These are phyloP conservation scores for Exserohilum rostratum DNA, from an alignment of 2,329 filamentous ascomycete genomes.

Conservation along the genomic window DNA sequence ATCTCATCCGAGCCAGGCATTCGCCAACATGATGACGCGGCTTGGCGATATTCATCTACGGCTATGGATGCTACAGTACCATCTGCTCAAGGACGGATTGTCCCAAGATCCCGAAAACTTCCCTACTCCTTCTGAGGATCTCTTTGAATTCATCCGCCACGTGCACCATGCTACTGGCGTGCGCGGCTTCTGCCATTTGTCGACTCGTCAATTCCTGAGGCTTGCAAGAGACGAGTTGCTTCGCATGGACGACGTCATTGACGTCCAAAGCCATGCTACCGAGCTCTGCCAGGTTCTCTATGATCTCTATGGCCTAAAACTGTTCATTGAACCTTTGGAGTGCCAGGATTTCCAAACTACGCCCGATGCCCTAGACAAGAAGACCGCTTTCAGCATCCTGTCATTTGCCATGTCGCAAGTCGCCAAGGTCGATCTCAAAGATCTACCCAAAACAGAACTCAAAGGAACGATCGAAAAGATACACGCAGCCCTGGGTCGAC, in stretches of 20 bases:
- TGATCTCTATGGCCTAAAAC: slow-evolving; percentile 48
- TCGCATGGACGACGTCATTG: slow-evolving; percentile 74
- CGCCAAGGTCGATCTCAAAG: slow-evolving; percentile 84
- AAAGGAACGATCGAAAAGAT: slow-evolving; percentile 92
- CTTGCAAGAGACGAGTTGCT: slow-evolving; percentile 87
- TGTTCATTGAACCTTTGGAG: slow-evolving; percentile 44
- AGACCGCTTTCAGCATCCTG: slow-evolving; percentile 79
- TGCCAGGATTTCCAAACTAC: slow-evolving; percentile 73
- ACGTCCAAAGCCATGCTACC: slow-evolving; percentile 69
- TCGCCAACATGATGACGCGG: slow-evolving; percentile 64
- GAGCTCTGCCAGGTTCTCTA: slow-evolving; percentile 74
- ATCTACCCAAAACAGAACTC: slow-evolving; percentile 87
- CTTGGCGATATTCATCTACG: slow-evolving; percentile 87
- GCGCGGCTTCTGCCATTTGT: slow-evolving; percentile 82
- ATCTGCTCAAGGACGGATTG: slow-evolving; percentile 76
- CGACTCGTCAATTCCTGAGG: slow-evolving; percentile 86
- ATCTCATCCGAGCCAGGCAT: slow-evolving; percentile 53
- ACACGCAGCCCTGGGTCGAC: slow-evolving; percentile 79
- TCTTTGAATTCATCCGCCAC: slow-evolving; percentile 78
- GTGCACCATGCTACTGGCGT: slow-evolving; percentile 85
- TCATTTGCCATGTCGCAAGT: slow-evolving; percentile 84
- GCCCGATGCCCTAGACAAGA: slow-evolving; percentile 76
- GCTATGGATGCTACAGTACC: slow-evolving; percentile 86
- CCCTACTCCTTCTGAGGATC: slow-evolving; percentile 69
- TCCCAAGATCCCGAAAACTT: slow-evolving; percentile 70